Base-by-base conservation (phyloP, 768 basidiomycete species). In the Russula emetica region DNA sequence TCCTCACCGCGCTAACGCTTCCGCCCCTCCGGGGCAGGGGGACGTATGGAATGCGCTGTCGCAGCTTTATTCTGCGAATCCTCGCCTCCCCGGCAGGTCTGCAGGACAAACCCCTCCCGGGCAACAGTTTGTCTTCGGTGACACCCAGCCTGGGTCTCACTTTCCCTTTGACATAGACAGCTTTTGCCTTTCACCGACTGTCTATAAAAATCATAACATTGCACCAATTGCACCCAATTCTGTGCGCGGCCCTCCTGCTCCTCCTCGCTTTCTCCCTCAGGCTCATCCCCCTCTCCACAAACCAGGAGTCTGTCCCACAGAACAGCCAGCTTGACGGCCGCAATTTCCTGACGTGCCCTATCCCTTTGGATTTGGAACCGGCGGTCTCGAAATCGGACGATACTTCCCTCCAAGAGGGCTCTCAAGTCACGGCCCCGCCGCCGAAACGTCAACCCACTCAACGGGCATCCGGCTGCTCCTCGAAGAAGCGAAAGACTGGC, bases 401-500 rank as follows among this genome's bases (percentile, higher is more conserved):
- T 32, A 1, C 55, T 64, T 18, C 50, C 40, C 16, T 16, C 45
- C 47, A 49, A 32, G 44, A 40, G 24, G 38, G 18, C 42, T n/a
- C 36, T 16, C 53, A 26, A 32, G 53, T 26, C 24, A 30, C 28
- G 16, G 28, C 34, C 6, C 22, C 38, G 13, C 58, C 53, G 18
- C 47, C 45, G 18, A 49, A 60, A 16, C 30, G 18, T 50, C 53
- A 30, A 9, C 36, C 53, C n/a, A 18, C 20, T 45, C 63, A 32
- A 38, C 53, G 47, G 54, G 30, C 58, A 28, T 13, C 53, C 1
- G 10, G 58, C n/a, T 36, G 18, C 5, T 18, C 53, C 18, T 26
- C 44, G 13, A 64, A 55, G 53, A 64, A 60, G 55, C 53, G 58
- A 11, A 64, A 60, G 58, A 8, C 13, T 36, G 11, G 9, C 22